phyloP scores from a whole-genome alignment of 1,139 yeast genomes.

The Hyphopichia pseudoburtonii region DNA sequence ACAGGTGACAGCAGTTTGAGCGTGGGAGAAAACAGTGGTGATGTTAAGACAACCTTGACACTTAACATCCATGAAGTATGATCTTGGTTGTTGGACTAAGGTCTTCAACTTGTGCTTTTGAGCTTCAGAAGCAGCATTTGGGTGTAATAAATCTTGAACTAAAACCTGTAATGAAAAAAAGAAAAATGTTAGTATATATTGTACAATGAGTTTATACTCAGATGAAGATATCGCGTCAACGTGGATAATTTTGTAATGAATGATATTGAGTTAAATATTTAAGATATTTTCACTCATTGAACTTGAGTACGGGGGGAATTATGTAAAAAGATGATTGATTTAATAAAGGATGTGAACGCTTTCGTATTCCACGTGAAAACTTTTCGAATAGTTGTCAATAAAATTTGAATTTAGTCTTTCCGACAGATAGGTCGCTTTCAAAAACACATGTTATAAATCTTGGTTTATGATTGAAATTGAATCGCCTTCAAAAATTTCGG shows the following conservation, averaged over 20 bases:
- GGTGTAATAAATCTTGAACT: conserved; percentile 98
- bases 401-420: no score
- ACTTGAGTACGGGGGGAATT: no score
- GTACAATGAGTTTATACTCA: not conserved
- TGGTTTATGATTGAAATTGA: no score
- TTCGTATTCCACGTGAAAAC: no score
- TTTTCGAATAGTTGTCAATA: no score
- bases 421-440: no score
- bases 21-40: conserved; percentile 99
- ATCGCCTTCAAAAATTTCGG: no score
- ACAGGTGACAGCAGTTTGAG: conserved; percentile 99
- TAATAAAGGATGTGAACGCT: no score
- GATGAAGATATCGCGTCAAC: no score
- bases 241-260: no score
- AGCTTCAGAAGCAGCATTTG: conserved; percentile 94
- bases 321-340: no score
- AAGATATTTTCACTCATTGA: not conserved
- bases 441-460: no score
- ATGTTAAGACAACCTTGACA: conserved; percentile 99
- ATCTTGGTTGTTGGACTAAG: conserved; percentile 97
- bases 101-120: conserved; percentile 97
- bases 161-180: conserved; percentile 63
- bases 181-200: conserved; percentile 8
- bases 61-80: conserved; percentile 99
- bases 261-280: not conserved